Conservation (phyloP, 2,329 filamentous ascomycete genomes). For the Chrysosphaeria jannelii region DNA sequence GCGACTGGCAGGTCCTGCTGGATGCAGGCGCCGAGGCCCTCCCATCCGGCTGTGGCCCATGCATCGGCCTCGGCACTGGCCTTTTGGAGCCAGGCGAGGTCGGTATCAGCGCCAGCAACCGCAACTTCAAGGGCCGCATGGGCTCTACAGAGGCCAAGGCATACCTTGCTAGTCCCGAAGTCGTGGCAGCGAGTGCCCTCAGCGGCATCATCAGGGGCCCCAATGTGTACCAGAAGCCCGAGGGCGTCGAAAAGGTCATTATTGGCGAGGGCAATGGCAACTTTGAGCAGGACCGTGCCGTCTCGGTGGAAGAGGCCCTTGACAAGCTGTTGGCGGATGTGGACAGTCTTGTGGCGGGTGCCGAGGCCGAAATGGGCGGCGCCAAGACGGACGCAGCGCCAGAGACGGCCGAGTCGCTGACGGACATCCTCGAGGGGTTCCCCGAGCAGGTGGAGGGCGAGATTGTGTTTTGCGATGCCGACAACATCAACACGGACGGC, state of each 20-base stretch:
- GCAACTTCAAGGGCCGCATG: conserved; percentile 84
- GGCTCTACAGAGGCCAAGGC: conserved; percentile 51
- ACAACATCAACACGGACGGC: conserved; percentile 69
- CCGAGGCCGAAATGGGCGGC: conserved; percentile 13
- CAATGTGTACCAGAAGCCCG: conserved; percentile 34
- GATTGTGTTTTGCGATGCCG: conserved; percentile 58
- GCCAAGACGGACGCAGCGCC: conserved; percentile 11
- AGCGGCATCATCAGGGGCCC: conserved; percentile 42
- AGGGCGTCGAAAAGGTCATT: conserved; percentile 10
- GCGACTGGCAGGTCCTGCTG: conserved; percentile 61
- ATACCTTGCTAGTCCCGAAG: conserved; percentile 68
- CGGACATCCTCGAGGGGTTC: conserved; percentile 60
- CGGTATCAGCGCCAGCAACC: conserved; percentile 56
- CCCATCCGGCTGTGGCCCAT: conserved; percentile 50
- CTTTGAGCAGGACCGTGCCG: conserved; percentile 3
- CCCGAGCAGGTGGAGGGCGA: conserved; percentile 58
- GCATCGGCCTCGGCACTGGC: conserved; percentile 47
- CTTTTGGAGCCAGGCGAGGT: conserved; percentile 63
- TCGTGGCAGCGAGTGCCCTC: conserved; percentile 72
- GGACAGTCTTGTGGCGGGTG: conserved; percentile 24
- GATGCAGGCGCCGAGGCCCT: conserved; percentile 49
- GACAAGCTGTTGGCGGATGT: conserved; percentile 40
- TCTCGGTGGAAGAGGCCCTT: conserved; percentile 30
- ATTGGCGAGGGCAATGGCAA: conserved; percentile 7
- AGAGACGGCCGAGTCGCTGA: conserved; percentile 13